Percentiles rank a stretch among this genome's conserved stretches.
Conservation (phyloP, 2,329 filamentous ascomycete genomes). For the Beauveria sp. region DNA sequence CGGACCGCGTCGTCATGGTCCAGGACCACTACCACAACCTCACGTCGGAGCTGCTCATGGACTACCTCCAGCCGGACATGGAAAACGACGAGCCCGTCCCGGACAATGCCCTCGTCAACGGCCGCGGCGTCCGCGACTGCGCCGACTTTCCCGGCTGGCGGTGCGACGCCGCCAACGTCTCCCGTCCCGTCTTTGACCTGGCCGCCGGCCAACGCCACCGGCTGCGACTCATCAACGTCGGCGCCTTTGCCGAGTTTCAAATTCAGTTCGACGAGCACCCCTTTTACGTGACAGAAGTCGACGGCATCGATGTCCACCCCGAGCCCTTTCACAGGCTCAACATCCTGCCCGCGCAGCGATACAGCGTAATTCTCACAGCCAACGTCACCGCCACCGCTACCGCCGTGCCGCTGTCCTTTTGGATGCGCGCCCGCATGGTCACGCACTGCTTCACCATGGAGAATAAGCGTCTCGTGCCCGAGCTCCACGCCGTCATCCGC, state of each 20-base stretch:
- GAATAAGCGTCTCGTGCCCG: constrained; percentile 24
- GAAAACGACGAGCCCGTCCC: constrained; percentile 58
- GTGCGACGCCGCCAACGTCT: constrained; percentile 35
- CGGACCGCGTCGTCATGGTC: constrained; percentile 58
- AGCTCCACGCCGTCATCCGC: constrained; percentile 24
- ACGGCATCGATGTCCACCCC: constrained; percentile 59
- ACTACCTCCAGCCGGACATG: constrained; percentile 47
- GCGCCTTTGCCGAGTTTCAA: constrained; percentile 65
- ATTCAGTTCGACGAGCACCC: constrained; percentile 61
- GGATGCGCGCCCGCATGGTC: constrained; percentile 50
- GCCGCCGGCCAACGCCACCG: constrained; percentile 52
- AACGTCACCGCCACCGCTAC: constrained; percentile 44
- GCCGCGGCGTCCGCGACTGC: constrained; percentile 28
- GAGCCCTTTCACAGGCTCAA: constrained; percentile 52
- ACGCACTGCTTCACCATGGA: constrained; percentile 29
- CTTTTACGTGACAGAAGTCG: constrained; percentile 60
- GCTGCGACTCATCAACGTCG: constrained; percentile 61
- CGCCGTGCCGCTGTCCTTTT: constrained; percentile 36
- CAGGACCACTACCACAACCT: constrained; percentile 66
- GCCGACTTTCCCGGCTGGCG: constrained; percentile 28
- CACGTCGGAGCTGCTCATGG: constrained; percentile 40
- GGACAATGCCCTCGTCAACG: constrained; percentile 58
- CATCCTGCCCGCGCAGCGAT: constrained; percentile 62
- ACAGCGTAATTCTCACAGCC: constrained; percentile 57
- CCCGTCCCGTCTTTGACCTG: constrained; percentile 34